These are phyloP conservation scores for Botryosphaeria dothidea DNA, from an alignment of 2,329 filamentous ascomycete species.

Conservation along the genomic window DNA sequence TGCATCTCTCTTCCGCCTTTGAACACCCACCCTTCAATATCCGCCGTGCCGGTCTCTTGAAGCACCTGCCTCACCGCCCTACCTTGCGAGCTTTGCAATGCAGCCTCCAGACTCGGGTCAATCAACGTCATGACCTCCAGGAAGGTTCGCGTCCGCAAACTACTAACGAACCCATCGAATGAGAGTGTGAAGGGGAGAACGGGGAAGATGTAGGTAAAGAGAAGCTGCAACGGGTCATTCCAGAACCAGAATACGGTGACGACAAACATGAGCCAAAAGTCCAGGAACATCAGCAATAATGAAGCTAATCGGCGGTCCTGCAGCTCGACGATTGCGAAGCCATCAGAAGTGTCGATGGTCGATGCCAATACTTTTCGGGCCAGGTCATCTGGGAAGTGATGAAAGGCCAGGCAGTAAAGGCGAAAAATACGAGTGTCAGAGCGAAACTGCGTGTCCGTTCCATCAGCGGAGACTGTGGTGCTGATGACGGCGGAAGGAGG, in stretches of 20 bases:
- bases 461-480: background rate
- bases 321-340: conserved; percentile 73
- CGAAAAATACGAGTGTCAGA: conserved; percentile 54
- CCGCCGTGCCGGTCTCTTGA: conserved; percentile 39
- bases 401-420: conserved; percentile 73
- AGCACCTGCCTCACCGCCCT: background rate
- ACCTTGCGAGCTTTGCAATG: conserved; percentile 45
- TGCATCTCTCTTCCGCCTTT: conserved; percentile 43
- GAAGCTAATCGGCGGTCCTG: conserved; percentile 57
- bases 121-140: conserved; percentile 65
- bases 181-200: conserved; percentile 67
- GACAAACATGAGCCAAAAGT: conserved; percentile 51
- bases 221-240: conserved; percentile 55
- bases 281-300: conserved; percentile 34
- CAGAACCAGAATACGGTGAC: conserved; percentile 56
- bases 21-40: conserved; percentile 43
- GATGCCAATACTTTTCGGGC: conserved; percentile 64
- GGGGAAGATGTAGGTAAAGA: conserved; percentile 67
- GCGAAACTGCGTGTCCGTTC: background rate
- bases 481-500: conserved; percentile 48
- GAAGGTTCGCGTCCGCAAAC: conserved; percentile 65
- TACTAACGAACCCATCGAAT: conserved; percentile 70
- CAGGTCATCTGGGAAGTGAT: conserved; percentile 70
- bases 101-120: conserved; percentile 32
- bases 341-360: conserved; percentile 65